Percentiles rank a stretch among this genome's conserved stretches.
Conservation (phyloP, 805 yeast genomes). For the Schwanniomyces sp. region DNA sequence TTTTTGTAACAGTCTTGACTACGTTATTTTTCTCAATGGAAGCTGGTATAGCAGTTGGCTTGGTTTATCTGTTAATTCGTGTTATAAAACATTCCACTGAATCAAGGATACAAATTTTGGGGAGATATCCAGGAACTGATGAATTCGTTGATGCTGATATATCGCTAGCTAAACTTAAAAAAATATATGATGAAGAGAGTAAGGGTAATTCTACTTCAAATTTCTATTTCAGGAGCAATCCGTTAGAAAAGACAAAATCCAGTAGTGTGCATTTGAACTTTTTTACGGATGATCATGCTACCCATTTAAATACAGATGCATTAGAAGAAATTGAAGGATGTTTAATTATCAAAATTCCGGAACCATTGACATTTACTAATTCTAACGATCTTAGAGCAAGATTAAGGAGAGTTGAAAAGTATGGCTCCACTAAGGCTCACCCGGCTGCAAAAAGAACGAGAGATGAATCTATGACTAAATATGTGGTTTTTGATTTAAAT, state of each 20-base stretch:
- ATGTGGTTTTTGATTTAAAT: slow-evolving; percentile 39
- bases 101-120: slow-evolving; percentile 46
- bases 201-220: neutral
- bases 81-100: slow-evolving; percentile 50
- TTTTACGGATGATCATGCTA: slow-evolving; percentile 34
- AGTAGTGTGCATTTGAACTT: slow-evolving; percentile 23
- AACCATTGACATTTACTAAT: slow-evolving; percentile 44
- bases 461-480: slow-evolving; percentile 38
- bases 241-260: slow-evolving; percentile 1
- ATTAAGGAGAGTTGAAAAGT: slow-evolving; percentile 40
- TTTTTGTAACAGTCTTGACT: slow-evolving; percentile 37
- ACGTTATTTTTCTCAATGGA: slow-evolving; percentile 66
- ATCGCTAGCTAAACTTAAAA: slow-evolving; percentile 8
- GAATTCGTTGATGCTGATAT: slow-evolving; percentile 43
- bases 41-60: slow-evolving; percentile 87
- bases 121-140: slow-evolving; percentile 42
- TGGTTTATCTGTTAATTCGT: slow-evolving; percentile 73
- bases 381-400: slow-evolving; percentile 38
- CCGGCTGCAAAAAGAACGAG: slow-evolving; percentile 40
- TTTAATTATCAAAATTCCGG: slow-evolving; percentile 42
- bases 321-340: slow-evolving; percentile 47
- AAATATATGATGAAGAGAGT: neutral
- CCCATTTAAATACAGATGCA: slow-evolving; percentile 33
- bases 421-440: slow-evolving; percentile 44
- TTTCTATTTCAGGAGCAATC: neutral